These are phyloP conservation scores for Apiospora aurea DNA, from an alignment of 2,329 filamentous ascomycete species.

Conservation along the genomic window DNA sequence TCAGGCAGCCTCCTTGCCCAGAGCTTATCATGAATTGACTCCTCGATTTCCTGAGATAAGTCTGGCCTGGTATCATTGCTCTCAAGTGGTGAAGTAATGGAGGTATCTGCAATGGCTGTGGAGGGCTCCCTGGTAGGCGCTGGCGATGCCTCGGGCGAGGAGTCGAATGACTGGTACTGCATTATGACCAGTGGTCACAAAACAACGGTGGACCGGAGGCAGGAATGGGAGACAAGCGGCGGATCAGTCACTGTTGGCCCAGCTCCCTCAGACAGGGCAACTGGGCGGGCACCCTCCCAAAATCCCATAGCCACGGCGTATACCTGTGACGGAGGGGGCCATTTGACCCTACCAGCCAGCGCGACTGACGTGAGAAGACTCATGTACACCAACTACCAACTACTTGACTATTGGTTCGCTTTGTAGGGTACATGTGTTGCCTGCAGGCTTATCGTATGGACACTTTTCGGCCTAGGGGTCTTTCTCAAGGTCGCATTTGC, in stretches of 20 bases:
- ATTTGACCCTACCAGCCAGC: background rate
- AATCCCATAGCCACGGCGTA: background rate
- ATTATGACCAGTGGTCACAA: background rate
- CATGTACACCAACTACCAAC: background rate
- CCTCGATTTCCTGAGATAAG: background rate
- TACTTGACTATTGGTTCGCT: background rate
- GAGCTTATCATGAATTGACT: background rate
- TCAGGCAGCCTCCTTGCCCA: background rate
- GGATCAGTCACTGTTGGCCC: background rate
- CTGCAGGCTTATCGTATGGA: background rate
- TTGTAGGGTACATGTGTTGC: background rate
- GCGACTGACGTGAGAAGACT: background rate
- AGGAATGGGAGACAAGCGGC: background rate
- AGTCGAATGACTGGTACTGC: background rate
- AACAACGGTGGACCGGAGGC: background rate
- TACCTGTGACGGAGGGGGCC: background rate
- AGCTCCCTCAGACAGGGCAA: background rate
- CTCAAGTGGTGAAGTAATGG: background rate
- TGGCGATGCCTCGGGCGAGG: background rate
- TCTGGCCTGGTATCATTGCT: background rate
- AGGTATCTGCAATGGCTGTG: background rate
- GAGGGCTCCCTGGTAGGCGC: background rate
- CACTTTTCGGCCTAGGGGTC: background rate
- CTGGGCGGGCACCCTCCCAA: background rate
- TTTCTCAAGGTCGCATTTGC: background rate